Evolutionary conservation across 805 yeast species (phyloP), one percentile per base, ranked within the genome.

Genomic region (Brettanomyces anomalus): DNA sequence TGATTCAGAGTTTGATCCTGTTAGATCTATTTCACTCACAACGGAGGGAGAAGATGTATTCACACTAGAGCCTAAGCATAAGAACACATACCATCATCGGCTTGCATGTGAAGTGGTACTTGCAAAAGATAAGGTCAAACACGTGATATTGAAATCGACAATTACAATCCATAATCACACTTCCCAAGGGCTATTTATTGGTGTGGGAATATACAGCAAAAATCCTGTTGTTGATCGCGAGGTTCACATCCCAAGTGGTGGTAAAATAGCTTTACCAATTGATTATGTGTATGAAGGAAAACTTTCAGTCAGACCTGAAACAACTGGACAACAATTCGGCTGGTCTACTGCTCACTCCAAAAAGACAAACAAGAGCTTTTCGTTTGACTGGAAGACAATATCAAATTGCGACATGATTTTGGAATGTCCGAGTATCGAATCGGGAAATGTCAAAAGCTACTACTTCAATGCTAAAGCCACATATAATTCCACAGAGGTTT

Each of bases 11-110:
- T 89, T 81, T 55, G 72, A 72, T 5, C 67, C 70, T 1, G 56
- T 82, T 1, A 59, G 70, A 20, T 67, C 72, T 3, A 69, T 93
- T 1, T 74, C 89, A 1, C 83, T 87, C 1, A 77, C 81, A 11
- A 72, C 80, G 7, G 96, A 86, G 55, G 96, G 97, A 3, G 95
- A 88, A 56, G 80, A 83, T 18, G 56, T 90, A 10, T 77, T 80
- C 49, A 73, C 77, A 56, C 61, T 90, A 45, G 57, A 66, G 2
- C 96, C 96, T 0, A 69, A 81, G 0, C 55, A 72, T 0, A 36
- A 42, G 10, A 49, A 48, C 1, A 55, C 52, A 1, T 76, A 82
- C 30, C 95, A 87, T 54, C 81, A 77, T 53, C 67, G 97, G 50
- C 58, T 93, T 13, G 73, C 80, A 0, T 80, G 90, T 52, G 88